Conservation (phyloP, 768 basidiomycete species). For the Pisolithus sp. region DNA sequence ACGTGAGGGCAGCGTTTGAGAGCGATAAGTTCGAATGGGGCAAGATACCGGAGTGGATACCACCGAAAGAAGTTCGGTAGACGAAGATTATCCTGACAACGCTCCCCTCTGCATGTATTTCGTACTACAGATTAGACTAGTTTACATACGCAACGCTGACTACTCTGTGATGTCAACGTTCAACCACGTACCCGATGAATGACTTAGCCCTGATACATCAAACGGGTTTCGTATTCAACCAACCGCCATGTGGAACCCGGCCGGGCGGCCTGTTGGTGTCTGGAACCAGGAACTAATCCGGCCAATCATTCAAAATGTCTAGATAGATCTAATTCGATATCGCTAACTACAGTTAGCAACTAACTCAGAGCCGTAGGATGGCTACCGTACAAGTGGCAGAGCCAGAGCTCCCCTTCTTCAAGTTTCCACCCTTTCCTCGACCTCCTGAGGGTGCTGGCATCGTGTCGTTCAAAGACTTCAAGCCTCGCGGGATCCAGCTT, state of each 20-base stretch:
- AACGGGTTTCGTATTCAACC: slow-evolving; percentile 7
- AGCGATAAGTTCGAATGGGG: slow-evolving; percentile 59
- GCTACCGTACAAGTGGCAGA: slow-evolving; percentile 7
- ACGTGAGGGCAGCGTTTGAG: slow-evolving; percentile 47
- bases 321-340: slow-evolving; percentile 5
- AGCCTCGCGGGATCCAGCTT: slow-evolving; percentile 51
- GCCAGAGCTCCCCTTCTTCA: slow-evolving; percentile 17
- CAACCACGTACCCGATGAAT: not conserved
- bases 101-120: not conserved
- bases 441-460: slow-evolving; percentile 41
- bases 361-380: not conserved
- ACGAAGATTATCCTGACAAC: not conserved
- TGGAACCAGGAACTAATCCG: no score
- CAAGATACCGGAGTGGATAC: slow-evolving; percentile 68
- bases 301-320: slow-evolving; percentile 12
- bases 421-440: slow-evolving; percentile 44
- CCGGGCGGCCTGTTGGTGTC: no score
- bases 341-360: slow-evolving; percentile 1
- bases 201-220: slow-evolving; percentile 7
- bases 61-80: slow-evolving; percentile 55
- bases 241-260: no score
- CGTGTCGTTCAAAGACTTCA: slow-evolving; percentile 51
- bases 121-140: not conserved
- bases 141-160: not conserved
- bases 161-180: no score